Conservation (phyloP, 192 early-diverging fungal species). For the Lobosporangium transversale region DNA sequence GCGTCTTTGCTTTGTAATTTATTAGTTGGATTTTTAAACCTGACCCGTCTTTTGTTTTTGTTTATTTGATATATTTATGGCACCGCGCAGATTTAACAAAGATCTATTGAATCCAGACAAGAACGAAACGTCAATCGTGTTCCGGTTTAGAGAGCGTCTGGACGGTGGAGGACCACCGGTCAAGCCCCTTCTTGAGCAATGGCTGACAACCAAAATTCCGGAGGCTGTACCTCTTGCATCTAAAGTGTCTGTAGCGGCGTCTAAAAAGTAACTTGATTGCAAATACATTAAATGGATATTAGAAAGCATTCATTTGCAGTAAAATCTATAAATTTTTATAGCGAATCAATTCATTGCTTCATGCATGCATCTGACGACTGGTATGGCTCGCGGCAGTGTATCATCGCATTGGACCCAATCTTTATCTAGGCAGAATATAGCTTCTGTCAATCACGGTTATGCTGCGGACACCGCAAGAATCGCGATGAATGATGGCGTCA, state of each 20-base stretch:
- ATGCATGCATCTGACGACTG: too few relatives aligned
- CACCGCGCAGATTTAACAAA: conserved; percentile 43
- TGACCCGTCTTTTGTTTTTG: not conserved
- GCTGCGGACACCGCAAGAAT: too few relatives aligned
- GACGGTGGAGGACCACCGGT: conserved; percentile 47
- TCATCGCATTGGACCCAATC: too few relatives aligned
- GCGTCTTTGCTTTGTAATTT: not conserved
- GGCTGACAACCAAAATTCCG: conserved; percentile 43
- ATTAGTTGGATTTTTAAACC: not conserved
- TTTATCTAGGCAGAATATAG: too few relatives aligned
- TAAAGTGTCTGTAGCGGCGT: not conserved
- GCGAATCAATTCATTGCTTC: too few relatives aligned
- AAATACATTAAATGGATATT: too few relatives aligned
- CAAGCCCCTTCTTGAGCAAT: conserved; percentile 45
- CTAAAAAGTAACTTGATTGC: too few relatives aligned
- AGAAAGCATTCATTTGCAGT: too few relatives aligned
- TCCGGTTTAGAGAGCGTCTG: conserved; percentile 41
- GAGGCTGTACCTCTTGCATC: conserved; percentile 11
- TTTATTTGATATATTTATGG: not conserved
- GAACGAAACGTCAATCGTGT: conserved; percentile 49
- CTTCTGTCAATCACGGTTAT: too few relatives aligned
- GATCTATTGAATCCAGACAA: conserved; percentile 54
- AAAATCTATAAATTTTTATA: too few relatives aligned
- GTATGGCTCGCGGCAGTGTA: too few relatives aligned
- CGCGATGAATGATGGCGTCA: too few relatives aligned